phyloP scores from a whole-genome alignment of 208 protist species.

The Trypanosoma scelopori region DNA sequence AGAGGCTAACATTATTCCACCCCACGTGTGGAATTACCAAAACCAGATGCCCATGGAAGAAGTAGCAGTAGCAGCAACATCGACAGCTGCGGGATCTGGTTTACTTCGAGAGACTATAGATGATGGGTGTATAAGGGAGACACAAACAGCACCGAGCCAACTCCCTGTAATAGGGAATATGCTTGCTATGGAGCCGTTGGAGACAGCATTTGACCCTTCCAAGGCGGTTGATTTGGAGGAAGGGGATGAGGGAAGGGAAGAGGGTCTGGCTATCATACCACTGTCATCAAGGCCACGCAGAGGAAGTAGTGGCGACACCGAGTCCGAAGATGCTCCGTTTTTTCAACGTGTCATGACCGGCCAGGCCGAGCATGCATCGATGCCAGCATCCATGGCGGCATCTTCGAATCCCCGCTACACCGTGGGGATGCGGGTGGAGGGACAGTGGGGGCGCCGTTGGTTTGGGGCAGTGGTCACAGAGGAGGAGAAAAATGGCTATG shows the following conservation, averaged over 20 bases:
- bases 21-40: conserved; percentile 1
- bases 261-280: neutral
- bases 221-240: neutral
- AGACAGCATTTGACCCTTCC: neutral
- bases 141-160: neutral
- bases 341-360: conserved; percentile 2
- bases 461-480: conserved; percentile 45
- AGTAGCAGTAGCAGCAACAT: neutral
- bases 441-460: conserved; percentile 55
- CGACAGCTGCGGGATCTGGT: neutral
- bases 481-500: conserved; percentile 51
- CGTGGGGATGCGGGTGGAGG: conserved; percentile 56
- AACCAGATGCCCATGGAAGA: neutral
- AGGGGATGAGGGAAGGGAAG: neutral
- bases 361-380: neutral
- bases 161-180: neutral
- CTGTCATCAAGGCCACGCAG: neutral
- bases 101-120: conserved; percentile 28
- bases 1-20: conserved; percentile 10
- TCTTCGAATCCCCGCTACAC: conserved; percentile 6
- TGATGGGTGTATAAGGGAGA: conserved; percentile 19
- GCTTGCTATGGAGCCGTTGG: neutral
- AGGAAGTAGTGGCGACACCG: neutral
- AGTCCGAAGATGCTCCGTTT: conserved; percentile 16
- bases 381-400: neutral